phyloP scores from a whole-genome alignment of 495 filamentous ascomycete species.

The Penicillium canariense region DNA sequence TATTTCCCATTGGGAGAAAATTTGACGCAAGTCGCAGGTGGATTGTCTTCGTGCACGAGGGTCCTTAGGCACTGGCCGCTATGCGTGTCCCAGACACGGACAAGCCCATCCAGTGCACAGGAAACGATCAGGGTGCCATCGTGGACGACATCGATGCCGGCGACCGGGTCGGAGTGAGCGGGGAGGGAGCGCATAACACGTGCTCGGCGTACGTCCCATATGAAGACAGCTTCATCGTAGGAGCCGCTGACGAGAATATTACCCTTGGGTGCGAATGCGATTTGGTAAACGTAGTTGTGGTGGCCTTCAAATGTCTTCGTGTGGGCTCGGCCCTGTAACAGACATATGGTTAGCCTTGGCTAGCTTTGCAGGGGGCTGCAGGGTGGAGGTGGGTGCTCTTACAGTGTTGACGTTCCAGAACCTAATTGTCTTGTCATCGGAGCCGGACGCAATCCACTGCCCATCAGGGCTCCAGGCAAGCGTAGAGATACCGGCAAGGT shows the following conservation, averaged over 20 bases:
- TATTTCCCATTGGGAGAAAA: constrained; percentile 94
- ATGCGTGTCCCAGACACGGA: constrained; percentile 91
- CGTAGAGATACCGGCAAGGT: constrained; percentile 86
- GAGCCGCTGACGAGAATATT: constrained; percentile 93
- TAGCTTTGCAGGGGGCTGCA: too few species aligned
- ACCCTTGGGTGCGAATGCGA: constrained; percentile 93
- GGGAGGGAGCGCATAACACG: constrained; percentile 84
- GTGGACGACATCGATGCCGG: constrained; percentile 85
- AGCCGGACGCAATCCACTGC: constrained; percentile 80
- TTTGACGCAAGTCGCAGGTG: constrained; percentile 81
- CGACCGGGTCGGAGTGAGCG: constrained; percentile 91
- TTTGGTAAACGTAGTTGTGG: constrained; percentile 90
- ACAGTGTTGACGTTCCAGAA: constrained; percentile 85
- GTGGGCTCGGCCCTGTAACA: constrained; percentile 55
- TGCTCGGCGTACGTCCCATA: constrained; percentile 91
- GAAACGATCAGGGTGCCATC: constrained; percentile 90
- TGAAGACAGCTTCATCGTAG: constrained; percentile 94
- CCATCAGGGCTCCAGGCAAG: constrained; percentile 90
- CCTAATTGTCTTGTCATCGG: constrained; percentile 93
- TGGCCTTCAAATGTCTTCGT: constrained; percentile 72
- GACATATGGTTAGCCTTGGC: constrained; percentile 1
- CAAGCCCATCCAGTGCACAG: constrained; percentile 86
- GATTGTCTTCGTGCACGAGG: constrained; percentile 93
- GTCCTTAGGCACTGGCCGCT: constrained; percentile 95
- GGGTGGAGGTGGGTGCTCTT: constrained; percentile 14